phyloP scores from a whole-genome alignment of 306 rosid species.

The Rosa lucieae region DNA sequence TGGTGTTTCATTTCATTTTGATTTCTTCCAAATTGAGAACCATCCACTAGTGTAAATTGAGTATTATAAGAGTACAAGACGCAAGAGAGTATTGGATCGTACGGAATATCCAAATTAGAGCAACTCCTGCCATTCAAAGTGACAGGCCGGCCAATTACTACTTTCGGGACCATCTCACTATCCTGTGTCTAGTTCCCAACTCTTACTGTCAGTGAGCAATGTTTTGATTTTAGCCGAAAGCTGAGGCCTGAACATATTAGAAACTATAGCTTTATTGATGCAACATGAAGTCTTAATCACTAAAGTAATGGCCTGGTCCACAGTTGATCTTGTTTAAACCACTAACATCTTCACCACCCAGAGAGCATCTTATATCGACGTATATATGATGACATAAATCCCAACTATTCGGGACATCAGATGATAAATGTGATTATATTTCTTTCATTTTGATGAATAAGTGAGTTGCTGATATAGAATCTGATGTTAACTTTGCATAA shows the following conservation, averaged over 20 bases:
- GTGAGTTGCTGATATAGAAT: not conserved
- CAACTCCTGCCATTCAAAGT: conserved; percentile 1
- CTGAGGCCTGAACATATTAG: conserved; percentile 16
- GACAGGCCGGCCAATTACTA: not conserved
- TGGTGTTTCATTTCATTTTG: not conserved
- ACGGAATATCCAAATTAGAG: not conserved
- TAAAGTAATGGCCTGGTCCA: conserved; percentile 19
- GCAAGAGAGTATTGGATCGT: not conserved
- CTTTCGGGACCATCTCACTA: conserved; percentile 8
- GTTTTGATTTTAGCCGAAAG: conserved; percentile 33
- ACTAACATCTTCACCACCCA: not conserved
- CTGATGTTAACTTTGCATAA: not conserved
- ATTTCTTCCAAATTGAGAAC: conserved; percentile 3
- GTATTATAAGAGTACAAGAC: not conserved
- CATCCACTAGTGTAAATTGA: conserved; percentile 9
- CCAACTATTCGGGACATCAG: not conserved
- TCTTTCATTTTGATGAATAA: not conserved
- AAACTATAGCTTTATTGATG: conserved; percentile 47
- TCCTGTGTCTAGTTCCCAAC: not conserved
- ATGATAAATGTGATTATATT: conserved; percentile 3
- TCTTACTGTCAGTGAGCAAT: conserved; percentile 16
- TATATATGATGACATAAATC: not conserved
- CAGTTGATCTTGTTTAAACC: conserved; percentile 9
- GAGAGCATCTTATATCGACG: not conserved
- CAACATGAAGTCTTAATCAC: conserved; percentile 30